phyloP scores from a whole-genome alignment of 768 basidiomycete species.

The Rhodotorula taiwanensis region DNA sequence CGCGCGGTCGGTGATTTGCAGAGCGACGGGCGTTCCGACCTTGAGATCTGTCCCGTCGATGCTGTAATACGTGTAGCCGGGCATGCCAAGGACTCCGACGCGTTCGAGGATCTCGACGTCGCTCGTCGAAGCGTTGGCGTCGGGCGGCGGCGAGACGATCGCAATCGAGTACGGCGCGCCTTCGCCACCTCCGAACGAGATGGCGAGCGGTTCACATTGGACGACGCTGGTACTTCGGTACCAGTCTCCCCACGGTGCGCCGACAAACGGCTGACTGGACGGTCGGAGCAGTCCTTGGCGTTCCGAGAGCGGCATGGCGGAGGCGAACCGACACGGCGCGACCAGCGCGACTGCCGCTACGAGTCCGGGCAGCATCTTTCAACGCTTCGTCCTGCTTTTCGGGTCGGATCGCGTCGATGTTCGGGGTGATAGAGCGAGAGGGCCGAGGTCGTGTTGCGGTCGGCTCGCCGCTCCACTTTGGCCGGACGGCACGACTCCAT shows the following conservation, averaged over 20 bases:
- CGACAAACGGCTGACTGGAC: constrained; percentile 12
- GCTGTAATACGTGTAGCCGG: background rate
- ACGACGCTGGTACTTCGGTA: constrained; percentile 1
- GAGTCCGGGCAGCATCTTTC: background rate
- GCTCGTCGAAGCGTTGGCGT: background rate
- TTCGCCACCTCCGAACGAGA: constrained; percentile 16
- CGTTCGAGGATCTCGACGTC: constrained; percentile 7
- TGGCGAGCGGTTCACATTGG: constrained; percentile 12
- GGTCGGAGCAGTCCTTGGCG: background rate
- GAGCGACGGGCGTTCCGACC: constrained; percentile 5
- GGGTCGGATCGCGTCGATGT: too few relatives aligned
- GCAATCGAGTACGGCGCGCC: constrained; percentile 13
- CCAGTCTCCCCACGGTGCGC: constrained; percentile 10
- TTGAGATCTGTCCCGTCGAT: background rate
- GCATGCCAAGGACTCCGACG: constrained; percentile 17
- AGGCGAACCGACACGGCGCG: background rate
- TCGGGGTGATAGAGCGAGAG: too few relatives aligned
- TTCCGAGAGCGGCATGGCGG: background rate
- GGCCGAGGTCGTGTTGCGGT: too few relatives aligned
- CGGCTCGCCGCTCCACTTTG: too few relatives aligned
- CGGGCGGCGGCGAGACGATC: constrained; percentile 12
- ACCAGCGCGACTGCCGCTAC: background rate
- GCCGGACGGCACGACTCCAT: too few relatives aligned
- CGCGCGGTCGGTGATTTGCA: constrained; percentile 12
- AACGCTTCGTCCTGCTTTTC: background rate